Conservation (phyloP, 1,284 basidiomycete genomes). For the Apiotrichum mycotoxinovorans region DNA sequence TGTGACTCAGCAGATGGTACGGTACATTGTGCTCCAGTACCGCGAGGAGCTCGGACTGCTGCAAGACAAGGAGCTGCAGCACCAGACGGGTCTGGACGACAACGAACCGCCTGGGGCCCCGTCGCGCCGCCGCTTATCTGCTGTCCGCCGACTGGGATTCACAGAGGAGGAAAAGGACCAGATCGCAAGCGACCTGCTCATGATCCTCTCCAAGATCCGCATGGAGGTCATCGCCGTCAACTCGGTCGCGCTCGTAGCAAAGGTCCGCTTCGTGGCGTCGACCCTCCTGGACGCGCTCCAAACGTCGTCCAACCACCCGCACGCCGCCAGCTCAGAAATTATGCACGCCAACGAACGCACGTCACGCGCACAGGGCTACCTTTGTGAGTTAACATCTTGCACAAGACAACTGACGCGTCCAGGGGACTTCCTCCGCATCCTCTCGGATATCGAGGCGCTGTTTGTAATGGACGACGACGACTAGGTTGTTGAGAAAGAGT, state of each 20-base stretch:
- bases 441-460: slow-evolving; percentile 71
- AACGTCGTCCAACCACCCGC: slow-evolving; percentile 50
- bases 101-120: slow-evolving; percentile 38
- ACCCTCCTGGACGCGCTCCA: slow-evolving; percentile 79
- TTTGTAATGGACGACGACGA: slow-evolving; percentile 38
- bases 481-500: too few relatives aligned
- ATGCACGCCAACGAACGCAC: slow-evolving; percentile 53
- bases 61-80: slow-evolving; percentile 50
- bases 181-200: slow-evolving; percentile 60
- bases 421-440: slow-evolving; percentile 85
- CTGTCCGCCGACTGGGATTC: slow-evolving; percentile 14
- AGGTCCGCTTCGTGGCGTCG: slow-evolving; percentile 83
- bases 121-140: slow-evolving; percentile 57
- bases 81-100: neutral
- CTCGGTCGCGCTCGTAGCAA: slow-evolving; percentile 67
- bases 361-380: slow-evolving; percentile 66
- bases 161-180: slow-evolving; percentile 32
- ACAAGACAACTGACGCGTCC: slow-evolving; percentile 6
- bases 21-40: slow-evolving; percentile 83
- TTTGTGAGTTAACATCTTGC: slow-evolving; percentile 47
- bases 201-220: slow-evolving; percentile 80
- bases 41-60: slow-evolving; percentile 64
- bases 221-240: slow-evolving; percentile 87
- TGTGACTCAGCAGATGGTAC: slow-evolving; percentile 85
- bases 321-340: neutral